Evolutionary conservation across 1,284 basidiomycete species (phyloP).

Genomic region (Trichosporon faecale): DNA sequence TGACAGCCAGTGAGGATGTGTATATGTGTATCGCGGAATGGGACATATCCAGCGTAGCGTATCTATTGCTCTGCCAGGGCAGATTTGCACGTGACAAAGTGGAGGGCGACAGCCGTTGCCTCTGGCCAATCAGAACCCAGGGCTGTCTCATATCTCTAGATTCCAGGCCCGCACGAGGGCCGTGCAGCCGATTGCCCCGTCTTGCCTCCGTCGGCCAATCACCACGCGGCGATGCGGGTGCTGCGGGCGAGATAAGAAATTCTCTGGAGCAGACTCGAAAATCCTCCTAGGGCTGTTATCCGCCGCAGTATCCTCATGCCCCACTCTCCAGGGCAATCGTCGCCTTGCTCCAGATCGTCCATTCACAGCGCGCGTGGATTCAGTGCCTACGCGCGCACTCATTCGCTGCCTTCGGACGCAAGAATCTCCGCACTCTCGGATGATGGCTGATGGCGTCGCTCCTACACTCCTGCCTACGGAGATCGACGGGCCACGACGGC

Average conservation of each 20-base stretch:
- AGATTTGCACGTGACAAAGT: not conserved
- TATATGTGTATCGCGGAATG: not conserved
- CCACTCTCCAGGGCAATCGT: not conserved
- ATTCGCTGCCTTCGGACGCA: not conserved
- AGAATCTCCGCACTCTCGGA: slow-evolving; percentile 1
- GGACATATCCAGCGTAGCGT: not conserved
- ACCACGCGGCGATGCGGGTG: not conserved
- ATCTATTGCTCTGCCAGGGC: not conserved
- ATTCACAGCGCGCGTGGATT: not conserved
- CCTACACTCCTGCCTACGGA: not conserved
- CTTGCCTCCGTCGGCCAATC: not conserved
- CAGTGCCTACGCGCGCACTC: not conserved
- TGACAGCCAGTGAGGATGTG: not conserved
- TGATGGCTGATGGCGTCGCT: too few species aligned
- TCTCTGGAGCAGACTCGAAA: not conserved
- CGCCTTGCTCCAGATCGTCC: not conserved
- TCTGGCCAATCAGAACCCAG: not conserved
- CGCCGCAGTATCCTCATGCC: not conserved
- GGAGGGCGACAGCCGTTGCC: not conserved
- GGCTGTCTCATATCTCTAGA: not conserved
- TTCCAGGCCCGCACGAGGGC: not conserved
- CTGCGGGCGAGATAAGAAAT: not conserved
- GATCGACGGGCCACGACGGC: not conserved
- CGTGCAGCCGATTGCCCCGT: not conserved
- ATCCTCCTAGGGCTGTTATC: not conserved